Conservation (phyloP, 805 yeast species). For the Starmerella cellae region DNA sequence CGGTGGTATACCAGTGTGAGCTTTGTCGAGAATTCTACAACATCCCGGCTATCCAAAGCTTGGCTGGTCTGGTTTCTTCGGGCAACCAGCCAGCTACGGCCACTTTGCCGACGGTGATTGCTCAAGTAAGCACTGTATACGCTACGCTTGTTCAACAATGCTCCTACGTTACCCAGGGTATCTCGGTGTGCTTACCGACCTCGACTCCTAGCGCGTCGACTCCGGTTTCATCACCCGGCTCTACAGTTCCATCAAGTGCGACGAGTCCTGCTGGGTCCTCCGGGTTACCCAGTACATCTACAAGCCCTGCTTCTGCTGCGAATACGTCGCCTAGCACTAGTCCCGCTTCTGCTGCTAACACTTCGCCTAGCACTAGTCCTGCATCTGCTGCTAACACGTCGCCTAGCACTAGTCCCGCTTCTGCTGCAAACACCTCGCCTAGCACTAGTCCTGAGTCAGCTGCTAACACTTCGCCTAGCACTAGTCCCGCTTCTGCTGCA, state of each 20-base stretch:
- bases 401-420: not conserved
- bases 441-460: no score
- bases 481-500: no score
- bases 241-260: not conserved
- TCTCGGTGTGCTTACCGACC: conserved; percentile 10
- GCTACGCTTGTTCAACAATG: conserved; percentile 7
- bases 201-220: not conserved
- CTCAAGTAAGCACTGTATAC: conserved; percentile 8
- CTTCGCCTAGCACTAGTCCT: not conserved
- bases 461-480: no score
- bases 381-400: not conserved
- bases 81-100: conserved; percentile 7
- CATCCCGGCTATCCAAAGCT: conserved; percentile 3
- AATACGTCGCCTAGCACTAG: no score
- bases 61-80: conserved; percentile 5
- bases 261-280: no score
- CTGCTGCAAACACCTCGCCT: no score
- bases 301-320: no score
- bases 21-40: conserved; percentile 15
- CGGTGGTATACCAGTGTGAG: conserved; percentile 12
- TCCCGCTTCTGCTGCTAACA: not conserved
- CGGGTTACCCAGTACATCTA: no score
- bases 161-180: conserved; percentile 5
- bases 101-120: conserved; percentile 4
- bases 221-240: not conserved